Evolutionary conservation across 768 basidiomycete species (phyloP).

Genomic region (Termitomyces sp.): DNA sequence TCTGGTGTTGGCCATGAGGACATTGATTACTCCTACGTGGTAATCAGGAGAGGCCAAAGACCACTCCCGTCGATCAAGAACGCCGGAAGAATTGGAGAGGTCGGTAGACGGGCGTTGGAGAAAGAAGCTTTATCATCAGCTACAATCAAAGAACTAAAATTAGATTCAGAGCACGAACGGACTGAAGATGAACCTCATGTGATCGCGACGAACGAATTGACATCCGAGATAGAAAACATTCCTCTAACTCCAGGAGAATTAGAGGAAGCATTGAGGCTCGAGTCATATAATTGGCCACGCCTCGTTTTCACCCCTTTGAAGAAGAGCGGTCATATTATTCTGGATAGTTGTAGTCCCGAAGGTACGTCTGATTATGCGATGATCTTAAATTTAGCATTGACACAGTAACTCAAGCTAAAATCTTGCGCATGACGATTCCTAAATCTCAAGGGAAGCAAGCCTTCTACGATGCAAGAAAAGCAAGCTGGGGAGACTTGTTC

Average conservation of each 20-base stretch:
- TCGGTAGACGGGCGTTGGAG: slow-evolving; percentile 41
- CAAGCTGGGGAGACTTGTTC: slow-evolving; percentile 91
- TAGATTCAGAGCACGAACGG: slow-evolving; percentile 29
- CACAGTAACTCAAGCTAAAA: slow-evolving; percentile 53
- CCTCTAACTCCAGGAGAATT: slow-evolving; percentile 29
- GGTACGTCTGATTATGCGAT: slow-evolving; percentile 40
- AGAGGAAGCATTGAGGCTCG: slow-evolving; percentile 53
- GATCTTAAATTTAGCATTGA: neutral
- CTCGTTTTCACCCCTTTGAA: slow-evolving; percentile 92
- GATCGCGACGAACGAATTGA: slow-evolving; percentile 5
- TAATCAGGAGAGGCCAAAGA: slow-evolving; percentile 74
- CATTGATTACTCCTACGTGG: slow-evolving; percentile 84
- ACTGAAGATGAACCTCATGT: slow-evolving; percentile 5
- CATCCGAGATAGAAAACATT: slow-evolving; percentile 4
- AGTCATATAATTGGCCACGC: slow-evolving; percentile 87
- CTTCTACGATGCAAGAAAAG: slow-evolving; percentile 93
- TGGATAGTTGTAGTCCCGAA: slow-evolving; percentile 82
- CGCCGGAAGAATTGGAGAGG: slow-evolving; percentile 48
- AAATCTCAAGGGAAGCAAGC: slow-evolving; percentile 94
- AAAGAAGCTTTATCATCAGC: slow-evolving; percentile 24
- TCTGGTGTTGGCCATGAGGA: slow-evolving; percentile 82
- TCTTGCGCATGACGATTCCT: slow-evolving; percentile 88
- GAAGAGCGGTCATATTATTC: slow-evolving; percentile 83
- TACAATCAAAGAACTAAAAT: slow-evolving; percentile 34
- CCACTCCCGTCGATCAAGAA: slow-evolving; percentile 37